Conservation (phyloP, 768 basidiomycete genomes). For the Boletus rubescentipes region DNA sequence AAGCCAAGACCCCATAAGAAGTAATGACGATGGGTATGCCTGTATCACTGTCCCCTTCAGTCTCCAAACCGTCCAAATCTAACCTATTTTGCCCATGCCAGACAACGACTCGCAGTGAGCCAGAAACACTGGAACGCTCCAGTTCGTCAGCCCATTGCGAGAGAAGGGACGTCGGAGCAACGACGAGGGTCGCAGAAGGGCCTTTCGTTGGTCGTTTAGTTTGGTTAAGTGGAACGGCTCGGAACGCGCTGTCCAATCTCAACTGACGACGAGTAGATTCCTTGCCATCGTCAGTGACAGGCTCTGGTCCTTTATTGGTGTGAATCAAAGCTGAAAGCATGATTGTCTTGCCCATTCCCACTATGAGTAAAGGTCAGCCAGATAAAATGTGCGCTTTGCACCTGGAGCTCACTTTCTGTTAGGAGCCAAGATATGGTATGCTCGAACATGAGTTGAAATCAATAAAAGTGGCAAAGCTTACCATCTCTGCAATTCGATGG, state of each 20-base stretch:
- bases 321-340: constrained; percentile 92
- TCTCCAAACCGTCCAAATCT: constrained; percentile 64
- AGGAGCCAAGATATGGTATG: constrained; percentile 1
- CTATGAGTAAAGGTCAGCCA: constrained; percentile 36
- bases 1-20: constrained; percentile 88
- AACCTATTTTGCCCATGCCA: constrained; percentile 89
- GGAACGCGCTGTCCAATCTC: constrained; percentile 64
- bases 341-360: constrained; percentile 97
- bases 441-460: constrained; percentile 5
- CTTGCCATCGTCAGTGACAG: constrained; percentile 29
- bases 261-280: constrained; percentile 51
- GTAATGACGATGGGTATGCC: constrained; percentile 82
- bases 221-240: constrained; percentile 39
- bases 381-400: not conserved
- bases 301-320: constrained; percentile 56
- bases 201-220: constrained; percentile 25
- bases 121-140: constrained; percentile 74
- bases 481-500: constrained; percentile 37
- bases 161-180: constrained; percentile 88
- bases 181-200: constrained; percentile 76
- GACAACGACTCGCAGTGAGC: constrained; percentile 61
- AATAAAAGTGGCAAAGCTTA: constrained; percentile 12
- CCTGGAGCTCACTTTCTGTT: constrained; percentile 49
- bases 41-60: constrained; percentile 49
- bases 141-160: constrained; percentile 95